Base-by-base conservation (phyloP, 495 filamentous ascomycete species). In the Hypoxylon fragiforme region DNA sequence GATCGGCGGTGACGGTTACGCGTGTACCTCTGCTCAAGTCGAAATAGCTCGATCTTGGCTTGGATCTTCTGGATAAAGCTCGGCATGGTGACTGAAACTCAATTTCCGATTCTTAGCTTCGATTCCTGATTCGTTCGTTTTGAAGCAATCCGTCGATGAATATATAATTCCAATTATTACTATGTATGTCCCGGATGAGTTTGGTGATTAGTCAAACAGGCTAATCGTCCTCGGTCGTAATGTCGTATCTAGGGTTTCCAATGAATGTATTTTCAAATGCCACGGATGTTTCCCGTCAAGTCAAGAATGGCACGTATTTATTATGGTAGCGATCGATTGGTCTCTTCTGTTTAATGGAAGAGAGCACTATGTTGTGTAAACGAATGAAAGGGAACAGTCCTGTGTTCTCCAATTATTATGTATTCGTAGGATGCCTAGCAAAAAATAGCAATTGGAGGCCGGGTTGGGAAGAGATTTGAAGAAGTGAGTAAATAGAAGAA, bases 11-110 rank as follows among this genome's bases (percentile, higher is more conserved):
- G 67, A 60, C 89, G 88, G 68, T 89, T 86, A 62, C 85, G 86
- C 26, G 89, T 92, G 76, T 97, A 97, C 38, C 89, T 84, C 73
- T 96, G 87, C 74, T 97, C 91, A 53, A 97, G 84, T 22, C 89
- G 88, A 78, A 91, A 94, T 64, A 96, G 83, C 78, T 96, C 89
- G 58, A 91, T 78, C 75, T 86, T 83, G 44, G 77, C 73, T 59
- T 81, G 76, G 65, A 78, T 71, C 62, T 73, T 73, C 18, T 81
- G 76, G 52, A 83, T 31, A 58, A 81, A 24, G 50, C 64, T 70
- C 58, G 63, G 63, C 55, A 59, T 61, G 39, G 19, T 60, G 58
- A 34, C 21, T 34, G 8, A 35, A 34, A 1, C 19, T 46, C 3
- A 12, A 19, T 14, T 15, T 1, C 18, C 24, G 24, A 28, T 4